Evolutionary conservation across 345 rosid species (phyloP), one percentile per base, ranked within the genome.

Genomic region (Citrus reticulata): DNA sequence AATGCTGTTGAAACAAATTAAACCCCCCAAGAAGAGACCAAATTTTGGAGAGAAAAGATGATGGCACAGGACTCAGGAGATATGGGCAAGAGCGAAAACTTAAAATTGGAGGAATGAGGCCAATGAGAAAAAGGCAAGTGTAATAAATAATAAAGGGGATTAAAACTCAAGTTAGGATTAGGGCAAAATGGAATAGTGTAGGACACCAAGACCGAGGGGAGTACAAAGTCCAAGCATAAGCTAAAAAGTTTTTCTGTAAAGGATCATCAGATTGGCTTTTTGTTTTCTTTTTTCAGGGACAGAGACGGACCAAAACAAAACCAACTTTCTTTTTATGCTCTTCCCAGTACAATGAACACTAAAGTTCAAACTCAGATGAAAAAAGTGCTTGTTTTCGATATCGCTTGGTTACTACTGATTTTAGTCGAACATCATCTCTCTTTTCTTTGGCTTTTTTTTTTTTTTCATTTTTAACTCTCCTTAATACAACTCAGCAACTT

Each of bases 81-180:
- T 29, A 5, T 9, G 62, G 27, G 25, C 65, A 32, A 63, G 27
- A 55, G 35, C 16, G 19, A 7, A 54, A 61, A 30, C 40, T 32
- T 35, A n/a, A 19, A 24, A 9, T 46, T 13, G 25, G 49, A 75
- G 74, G 58, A 61, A 39, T 64, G 75, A 63, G 39, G 65, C 49
- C 83, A 81, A 64, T 40, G 7, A 68, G 79, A 84, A 81, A 63
- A 79, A 2, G 83, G 87, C 81, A 70, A 79, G 37, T 34, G 68
- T 14, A 58, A 39, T 73, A 68, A 83, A 30, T 73, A 68, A 83
- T 17, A 42, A 32, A 9, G 68, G 68, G 79, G 72, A 74, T 37
- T 32, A 20, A 70, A 24, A 60, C 4, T 19, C 30, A 10, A 11
- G 29, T 13, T 22, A 35, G 11, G 14, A 58, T 22, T 35, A 73